Evolutionary conservation across 2,329 filamentous ascomycete species (phyloP).

Genomic region (Metarhizium sp.): DNA sequence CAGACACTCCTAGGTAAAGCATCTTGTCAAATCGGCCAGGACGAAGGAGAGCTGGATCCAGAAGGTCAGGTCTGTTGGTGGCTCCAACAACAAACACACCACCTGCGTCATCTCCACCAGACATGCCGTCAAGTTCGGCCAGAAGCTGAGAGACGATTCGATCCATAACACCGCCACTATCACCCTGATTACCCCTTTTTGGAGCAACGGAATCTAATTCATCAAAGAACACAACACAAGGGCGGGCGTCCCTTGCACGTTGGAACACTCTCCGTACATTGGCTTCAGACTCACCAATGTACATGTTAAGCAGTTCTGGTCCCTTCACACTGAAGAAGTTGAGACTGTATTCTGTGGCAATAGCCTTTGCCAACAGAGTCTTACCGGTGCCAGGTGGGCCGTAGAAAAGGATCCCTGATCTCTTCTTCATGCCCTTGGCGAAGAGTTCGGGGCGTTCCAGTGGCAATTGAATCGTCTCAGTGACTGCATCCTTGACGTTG

Average conservation of each 20-base stretch:
- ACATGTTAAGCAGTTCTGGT: constrained; percentile 89
- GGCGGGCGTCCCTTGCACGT: constrained; percentile 72
- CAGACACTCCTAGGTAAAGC: constrained; percentile 92
- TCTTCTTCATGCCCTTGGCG: constrained; percentile 96
- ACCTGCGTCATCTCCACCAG: constrained; percentile 73
- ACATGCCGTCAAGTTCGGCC: constrained; percentile 96
- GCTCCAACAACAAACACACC: constrained; percentile 96
- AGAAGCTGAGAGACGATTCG: constrained; percentile 91
- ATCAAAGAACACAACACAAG: constrained; percentile 90
- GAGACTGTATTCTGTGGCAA: constrained; percentile 85
- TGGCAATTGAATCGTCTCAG: constrained; percentile 91
- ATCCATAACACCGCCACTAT: constrained; percentile 97
- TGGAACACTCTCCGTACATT: constrained; percentile 88
- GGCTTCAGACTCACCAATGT: constrained; percentile 88
- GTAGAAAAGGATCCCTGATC: constrained; percentile 87
- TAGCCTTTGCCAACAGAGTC: constrained; percentile 85
- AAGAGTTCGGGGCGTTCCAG: constrained; percentile 88
- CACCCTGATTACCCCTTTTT: constrained; percentile 93
- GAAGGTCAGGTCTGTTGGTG: constrained; percentile 85
- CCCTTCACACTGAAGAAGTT: constrained; percentile 95
- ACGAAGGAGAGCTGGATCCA: constrained; percentile 81
- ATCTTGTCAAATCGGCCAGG: constrained; percentile 97
- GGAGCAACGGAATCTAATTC: constrained; percentile 90
- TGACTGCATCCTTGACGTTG: constrained; percentile 94
- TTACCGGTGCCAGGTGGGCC: constrained; percentile 87